Conservation (phyloP, 2,329 filamentous ascomycete species). For the Fusarium papillatum region DNA sequence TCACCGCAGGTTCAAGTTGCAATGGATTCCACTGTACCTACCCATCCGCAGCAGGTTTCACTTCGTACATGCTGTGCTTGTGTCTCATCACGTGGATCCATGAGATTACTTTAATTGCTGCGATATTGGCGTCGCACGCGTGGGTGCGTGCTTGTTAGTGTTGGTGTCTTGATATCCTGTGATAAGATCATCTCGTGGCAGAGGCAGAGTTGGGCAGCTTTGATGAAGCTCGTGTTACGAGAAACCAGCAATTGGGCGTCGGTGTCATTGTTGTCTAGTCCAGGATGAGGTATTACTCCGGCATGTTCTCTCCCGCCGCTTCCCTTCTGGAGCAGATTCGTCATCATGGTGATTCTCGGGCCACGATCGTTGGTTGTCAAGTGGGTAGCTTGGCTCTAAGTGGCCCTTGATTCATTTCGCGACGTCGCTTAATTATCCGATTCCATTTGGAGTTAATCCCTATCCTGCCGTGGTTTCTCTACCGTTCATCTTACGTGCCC, state of each 20-base stretch:
- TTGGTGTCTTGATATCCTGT: not conserved
- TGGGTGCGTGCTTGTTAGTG: not conserved
- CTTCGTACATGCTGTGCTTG: slow-evolving; percentile 37
- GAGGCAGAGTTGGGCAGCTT: not conserved
- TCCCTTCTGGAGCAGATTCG: slow-evolving; percentile 8
- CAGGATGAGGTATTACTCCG: slow-evolving; percentile 9
- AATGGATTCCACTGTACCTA: not conserved
- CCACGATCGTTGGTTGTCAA: slow-evolving; percentile 22
- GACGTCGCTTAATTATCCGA: slow-evolving; percentile 36
- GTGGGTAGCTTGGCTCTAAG: slow-evolving; percentile 26
- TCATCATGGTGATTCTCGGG: slow-evolving; percentile 21
- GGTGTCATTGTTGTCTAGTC: not conserved
- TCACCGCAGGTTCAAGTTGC: slow-evolving; percentile 5
- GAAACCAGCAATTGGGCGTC: not conserved
- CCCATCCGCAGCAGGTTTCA: slow-evolving; percentile 3
- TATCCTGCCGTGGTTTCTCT: slow-evolving; percentile 9
- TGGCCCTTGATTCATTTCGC: slow-evolving; percentile 32
- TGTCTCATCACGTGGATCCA: slow-evolving; percentile 4
- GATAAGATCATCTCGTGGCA: not conserved
- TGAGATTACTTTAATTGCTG: slow-evolving; percentile 11
- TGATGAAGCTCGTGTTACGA: not conserved
- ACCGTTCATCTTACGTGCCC: slow-evolving; percentile 2
- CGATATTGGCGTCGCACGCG: slow-evolving; percentile 13
- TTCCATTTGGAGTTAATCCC: slow-evolving; percentile 21
- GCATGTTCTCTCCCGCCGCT: not conserved